phyloP scores from a whole-genome alignment of 805 yeast genomes.

The Myxozyma nipponensis region DNA sequence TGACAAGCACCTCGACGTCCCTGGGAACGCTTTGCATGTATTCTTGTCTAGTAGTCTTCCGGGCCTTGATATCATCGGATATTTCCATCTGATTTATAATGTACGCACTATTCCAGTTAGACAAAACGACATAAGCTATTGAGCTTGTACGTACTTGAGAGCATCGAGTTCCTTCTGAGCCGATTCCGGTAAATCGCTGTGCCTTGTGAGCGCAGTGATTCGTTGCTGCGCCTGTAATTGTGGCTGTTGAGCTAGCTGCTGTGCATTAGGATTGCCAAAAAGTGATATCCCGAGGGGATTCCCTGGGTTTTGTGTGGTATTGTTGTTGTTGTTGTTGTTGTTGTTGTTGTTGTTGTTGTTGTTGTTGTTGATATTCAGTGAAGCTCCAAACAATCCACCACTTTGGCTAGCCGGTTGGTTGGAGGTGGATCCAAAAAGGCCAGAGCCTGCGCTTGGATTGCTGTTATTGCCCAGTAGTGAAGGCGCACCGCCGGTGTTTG shows the following conservation, averaged over 20 bases:
- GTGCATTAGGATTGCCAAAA: slow-evolving; percentile 6
- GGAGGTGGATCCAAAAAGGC: neutral
- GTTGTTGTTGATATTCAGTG: neutral
- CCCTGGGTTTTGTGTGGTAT: no score
- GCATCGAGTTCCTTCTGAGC: slow-evolving; percentile 53
- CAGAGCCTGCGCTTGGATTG: neutral
- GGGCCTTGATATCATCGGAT: slow-evolving; percentile 49
- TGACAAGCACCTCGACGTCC: slow-evolving; percentile 50
- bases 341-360: neutral
- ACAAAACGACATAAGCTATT: neutral
- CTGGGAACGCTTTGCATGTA: slow-evolving; percentile 51
- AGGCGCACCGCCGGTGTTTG: neutral
- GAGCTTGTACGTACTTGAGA: slow-evolving; percentile 38
- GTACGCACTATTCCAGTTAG: slow-evolving; percentile 37
- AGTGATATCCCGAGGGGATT: slow-evolving; percentile 1
- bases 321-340: neutral
- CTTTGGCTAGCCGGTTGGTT: neutral
- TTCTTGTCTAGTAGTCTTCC: slow-evolving; percentile 41
- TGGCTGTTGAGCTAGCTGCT: slow-evolving; percentile 4
- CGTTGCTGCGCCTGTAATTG: slow-evolving; percentile 4
- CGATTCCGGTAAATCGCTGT: slow-evolving; percentile 54
- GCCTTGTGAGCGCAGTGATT: slow-evolving; percentile 55
- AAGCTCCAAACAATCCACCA: neutral
- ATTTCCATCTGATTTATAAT: slow-evolving; percentile 51
- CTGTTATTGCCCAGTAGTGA: neutral